These are phyloP conservation scores for Populus hybrid DNA, from an alignment of 441 rosid genomes.

Conservation along the genomic window DNA sequence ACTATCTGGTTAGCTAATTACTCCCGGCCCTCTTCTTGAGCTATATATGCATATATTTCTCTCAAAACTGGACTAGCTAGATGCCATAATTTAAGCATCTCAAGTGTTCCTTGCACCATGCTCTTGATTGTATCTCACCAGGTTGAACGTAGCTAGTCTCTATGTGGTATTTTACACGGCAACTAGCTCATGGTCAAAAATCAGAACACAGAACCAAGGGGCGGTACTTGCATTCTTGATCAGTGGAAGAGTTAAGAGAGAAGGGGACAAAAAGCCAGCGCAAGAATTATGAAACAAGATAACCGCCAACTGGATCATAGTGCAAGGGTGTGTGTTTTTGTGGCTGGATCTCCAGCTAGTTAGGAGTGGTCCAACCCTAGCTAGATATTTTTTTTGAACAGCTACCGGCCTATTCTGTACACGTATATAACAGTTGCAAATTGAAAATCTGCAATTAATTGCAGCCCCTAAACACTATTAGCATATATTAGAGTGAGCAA, in stretches of 20 bases:
- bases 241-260: neutral
- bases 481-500: neutral
- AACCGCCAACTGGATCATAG: conserved; percentile 27
- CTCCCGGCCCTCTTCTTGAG: too few species aligned
- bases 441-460: neutral
- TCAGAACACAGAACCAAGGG: neutral
- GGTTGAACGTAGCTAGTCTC: neutral
- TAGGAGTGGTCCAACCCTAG: conserved; percentile 20
- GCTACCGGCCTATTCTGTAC: neutral
- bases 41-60: too few species aligned
- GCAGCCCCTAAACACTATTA: neutral
- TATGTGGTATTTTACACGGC: neutral
- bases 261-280: conserved; percentile 22
- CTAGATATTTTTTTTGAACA: neutral
- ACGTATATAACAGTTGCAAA: neutral
- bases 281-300: conserved; percentile 24
- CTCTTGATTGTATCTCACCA: neutral
- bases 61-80: too few species aligned
- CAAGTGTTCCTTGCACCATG: too few species aligned
- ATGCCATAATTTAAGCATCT: too few species aligned
- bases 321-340: conserved; percentile 15
- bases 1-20: too few species aligned
- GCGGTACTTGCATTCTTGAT: neutral
- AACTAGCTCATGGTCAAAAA: neutral
- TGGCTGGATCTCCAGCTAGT: conserved; percentile 3